These are phyloP conservation scores for Aspergillus coremiiformis DNA, from an alignment of 495 filamentous ascomycete species.

Conservation along the genomic window DNA sequence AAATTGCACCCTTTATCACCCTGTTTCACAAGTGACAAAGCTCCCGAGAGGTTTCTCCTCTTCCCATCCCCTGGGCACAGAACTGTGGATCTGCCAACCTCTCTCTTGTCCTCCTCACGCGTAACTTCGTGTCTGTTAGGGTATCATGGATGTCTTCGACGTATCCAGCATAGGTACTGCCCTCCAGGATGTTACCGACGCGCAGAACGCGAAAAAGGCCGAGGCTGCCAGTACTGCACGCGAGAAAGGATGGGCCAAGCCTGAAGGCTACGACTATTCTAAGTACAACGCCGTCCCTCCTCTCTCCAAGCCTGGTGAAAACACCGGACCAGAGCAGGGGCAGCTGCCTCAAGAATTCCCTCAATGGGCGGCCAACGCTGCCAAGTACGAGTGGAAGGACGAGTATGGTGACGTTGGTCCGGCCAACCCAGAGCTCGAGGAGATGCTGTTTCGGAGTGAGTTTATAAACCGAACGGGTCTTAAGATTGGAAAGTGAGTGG, in stretches of 20 bases:
- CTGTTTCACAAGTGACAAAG: not conserved
- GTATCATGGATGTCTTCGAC: conserved; percentile 20
- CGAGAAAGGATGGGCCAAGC: conserved; percentile 47
- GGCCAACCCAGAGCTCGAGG: conserved; percentile 56
- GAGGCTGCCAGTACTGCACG: conserved; percentile 26
- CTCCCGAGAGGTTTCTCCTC: not conserved
- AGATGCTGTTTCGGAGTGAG: conserved; percentile 58
- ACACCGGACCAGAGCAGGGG: conserved; percentile 1
- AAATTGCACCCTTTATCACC: not conserved
- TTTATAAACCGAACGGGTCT: conserved; percentile 36
- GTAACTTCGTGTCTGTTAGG: not conserved
- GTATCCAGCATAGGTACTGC: conserved; percentile 19
- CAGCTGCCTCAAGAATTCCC: conserved; percentile 10
- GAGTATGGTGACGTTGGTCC: conserved; percentile 84
- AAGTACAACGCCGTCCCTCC: conserved; percentile 34
- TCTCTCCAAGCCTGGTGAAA: conserved; percentile 19
- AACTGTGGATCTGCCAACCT: not conserved
- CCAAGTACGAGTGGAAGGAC: conserved; percentile 75
- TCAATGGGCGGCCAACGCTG: conserved; percentile 51
- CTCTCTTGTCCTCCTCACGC: not conserved
- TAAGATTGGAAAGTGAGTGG: conserved; percentile 33
- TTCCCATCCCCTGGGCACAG: not conserved
- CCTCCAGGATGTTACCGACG: conserved; percentile 31
- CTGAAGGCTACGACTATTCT: conserved; percentile 48
- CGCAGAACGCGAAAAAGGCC: conserved; percentile 22